phyloP scores from a whole-genome alignment of 2,329 filamentous ascomycete species.

The Alternaria panax region DNA sequence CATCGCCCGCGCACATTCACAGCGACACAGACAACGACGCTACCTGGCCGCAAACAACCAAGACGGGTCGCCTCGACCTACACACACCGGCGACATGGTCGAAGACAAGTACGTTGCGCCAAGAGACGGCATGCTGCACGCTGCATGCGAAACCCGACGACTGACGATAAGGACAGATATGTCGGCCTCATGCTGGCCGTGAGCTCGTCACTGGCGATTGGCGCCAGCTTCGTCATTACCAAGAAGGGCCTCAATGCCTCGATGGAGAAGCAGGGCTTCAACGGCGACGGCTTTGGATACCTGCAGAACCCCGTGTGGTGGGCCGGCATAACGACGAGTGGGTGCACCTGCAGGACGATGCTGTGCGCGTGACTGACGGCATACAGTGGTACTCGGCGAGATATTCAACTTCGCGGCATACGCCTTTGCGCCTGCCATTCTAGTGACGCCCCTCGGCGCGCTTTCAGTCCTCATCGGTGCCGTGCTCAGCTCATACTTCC shows the following conservation, averaged over 20 bases:
- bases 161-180: constrained; percentile 48
- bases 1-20: constrained; percentile 2
- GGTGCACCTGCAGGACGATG: constrained; percentile 41
- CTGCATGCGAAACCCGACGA: background rate
- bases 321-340: constrained; percentile 90
- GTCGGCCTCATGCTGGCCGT: constrained; percentile 51
- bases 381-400: constrained; percentile 85
- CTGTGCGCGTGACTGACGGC: constrained; percentile 23
- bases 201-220: constrained; percentile 51
- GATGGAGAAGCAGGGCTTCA: constrained; percentile 90
- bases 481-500: constrained; percentile 91
- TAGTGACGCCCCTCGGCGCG: constrained; percentile 93
- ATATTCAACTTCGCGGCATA: constrained; percentile 98
- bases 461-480: constrained; percentile 94
- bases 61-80: constrained; percentile 18
- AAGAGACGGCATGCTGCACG: background rate
- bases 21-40: constrained; percentile 1
- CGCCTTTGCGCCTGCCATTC: constrained; percentile 96
- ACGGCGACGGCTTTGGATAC: constrained; percentile 95
- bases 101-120: constrained; percentile 51
- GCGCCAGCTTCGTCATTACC: constrained; percentile 97
- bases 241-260: constrained; percentile 97
- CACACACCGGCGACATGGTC: constrained; percentile 38
- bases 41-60: constrained; percentile 5
- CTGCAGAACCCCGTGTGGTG: constrained; percentile 96